Evolutionary conservation across 139 green algal species (phyloP).

Genomic region (Choricystis sp.): DNA sequence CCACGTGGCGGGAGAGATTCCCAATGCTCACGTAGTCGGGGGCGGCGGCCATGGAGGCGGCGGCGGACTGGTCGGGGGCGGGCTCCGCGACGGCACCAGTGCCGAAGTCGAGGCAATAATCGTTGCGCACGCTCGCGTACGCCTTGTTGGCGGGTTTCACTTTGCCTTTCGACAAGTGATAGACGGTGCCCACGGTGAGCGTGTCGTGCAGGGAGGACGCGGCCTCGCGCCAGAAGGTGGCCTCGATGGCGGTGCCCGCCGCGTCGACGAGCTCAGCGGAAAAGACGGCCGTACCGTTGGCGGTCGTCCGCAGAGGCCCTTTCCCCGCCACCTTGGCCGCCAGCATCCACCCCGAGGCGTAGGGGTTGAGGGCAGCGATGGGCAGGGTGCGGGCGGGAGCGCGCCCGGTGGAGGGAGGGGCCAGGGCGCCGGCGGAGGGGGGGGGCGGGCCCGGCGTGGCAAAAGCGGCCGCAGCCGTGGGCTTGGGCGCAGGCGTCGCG

Average conservation of each 20-base stretch:
- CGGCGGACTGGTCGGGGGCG: neutral
- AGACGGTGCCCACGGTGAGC: conserved; percentile 32
- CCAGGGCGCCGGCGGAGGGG: neutral
- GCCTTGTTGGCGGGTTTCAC: conserved; percentile 62
- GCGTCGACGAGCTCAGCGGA: conserved; percentile 53
- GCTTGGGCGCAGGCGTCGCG: neutral
- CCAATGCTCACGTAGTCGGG: conserved; percentile 51
- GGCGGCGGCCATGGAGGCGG: neutral
- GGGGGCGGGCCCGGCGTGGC: neutral
- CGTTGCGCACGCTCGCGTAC: conserved; percentile 43
- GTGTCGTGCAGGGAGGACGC: conserved; percentile 21
- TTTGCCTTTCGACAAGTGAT: conserved; percentile 30
- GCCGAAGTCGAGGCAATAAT: conserved; percentile 63
- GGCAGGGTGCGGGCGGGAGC: too few species aligned
- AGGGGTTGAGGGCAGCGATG: conserved; percentile 48
- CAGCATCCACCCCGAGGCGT: conserved; percentile 46
- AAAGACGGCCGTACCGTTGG: conserved; percentile 19
- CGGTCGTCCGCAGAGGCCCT: conserved; percentile 10
- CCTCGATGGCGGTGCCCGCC: conserved; percentile 52
- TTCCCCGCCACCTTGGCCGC: conserved; percentile 41
- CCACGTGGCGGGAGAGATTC: conserved; percentile 32
- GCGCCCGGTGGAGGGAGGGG: conserved; percentile 10
- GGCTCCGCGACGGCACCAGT: conserved; percentile 14
- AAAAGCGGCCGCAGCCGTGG: conserved; percentile 1
- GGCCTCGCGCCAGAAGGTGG: conserved; percentile 57